These are phyloP conservation scores for Ophiocordyceps australis DNA, from an alignment of 2,329 filamentous ascomycete genomes.

Conservation along the genomic window DNA sequence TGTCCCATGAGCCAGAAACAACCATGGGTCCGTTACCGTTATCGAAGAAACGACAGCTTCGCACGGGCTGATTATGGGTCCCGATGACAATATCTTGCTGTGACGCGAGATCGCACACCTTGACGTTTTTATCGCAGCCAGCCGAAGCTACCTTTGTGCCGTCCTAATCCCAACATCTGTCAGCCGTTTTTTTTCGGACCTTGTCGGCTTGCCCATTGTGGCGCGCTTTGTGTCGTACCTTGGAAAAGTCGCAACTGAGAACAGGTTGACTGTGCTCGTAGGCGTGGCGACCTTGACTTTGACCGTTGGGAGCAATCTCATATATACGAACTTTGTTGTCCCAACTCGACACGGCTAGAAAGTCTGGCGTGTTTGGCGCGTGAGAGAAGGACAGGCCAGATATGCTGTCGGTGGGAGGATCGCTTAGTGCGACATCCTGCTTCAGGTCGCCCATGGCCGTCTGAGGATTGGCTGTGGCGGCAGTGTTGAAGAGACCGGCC, in stretches of 20 bases:
- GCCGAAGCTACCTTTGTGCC: conserved; percentile 75
- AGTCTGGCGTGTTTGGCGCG: conserved; percentile 37
- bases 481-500: conserved; percentile 42
- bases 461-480: conserved; percentile 32
- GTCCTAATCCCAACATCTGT: too few relatives aligned
- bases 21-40: conserved; percentile 58
- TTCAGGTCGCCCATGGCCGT: conserved; percentile 81
- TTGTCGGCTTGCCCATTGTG: neutral
- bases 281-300: conserved; percentile 67
- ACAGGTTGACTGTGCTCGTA: conserved; percentile 81
- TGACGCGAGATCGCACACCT: conserved; percentile 64
- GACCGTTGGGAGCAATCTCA: conserved; percentile 62
- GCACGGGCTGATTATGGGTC: conserved; percentile 70
- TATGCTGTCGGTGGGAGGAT: conserved; percentile 75
- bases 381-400: conserved; percentile 75
- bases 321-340: conserved; percentile 97
- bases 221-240: conserved; percentile 33
- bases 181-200: too few relatives aligned
- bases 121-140: conserved; percentile 80
- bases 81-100: conserved; percentile 57
- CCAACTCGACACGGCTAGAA: conserved; percentile 85
- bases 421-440: conserved; percentile 64
- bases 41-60: conserved; percentile 62
- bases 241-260: conserved; percentile 72
- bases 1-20: conserved; percentile 85